phyloP scores from a whole-genome alignment of 2,329 filamentous ascomycete genomes.

The Microdochium trichocladiopsis region DNA sequence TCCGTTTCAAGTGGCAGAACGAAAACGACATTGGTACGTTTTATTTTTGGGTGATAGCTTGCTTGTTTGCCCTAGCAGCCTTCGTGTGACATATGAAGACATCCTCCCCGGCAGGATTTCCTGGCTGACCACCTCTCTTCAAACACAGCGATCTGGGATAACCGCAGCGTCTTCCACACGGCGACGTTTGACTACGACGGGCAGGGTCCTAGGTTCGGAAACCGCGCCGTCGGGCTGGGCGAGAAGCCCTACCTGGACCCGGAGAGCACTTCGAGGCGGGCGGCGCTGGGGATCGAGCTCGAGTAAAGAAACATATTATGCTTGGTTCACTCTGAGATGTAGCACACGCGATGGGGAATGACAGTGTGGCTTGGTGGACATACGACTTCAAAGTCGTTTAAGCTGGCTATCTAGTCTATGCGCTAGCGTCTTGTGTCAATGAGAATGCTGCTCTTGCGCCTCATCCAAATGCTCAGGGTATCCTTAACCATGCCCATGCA shows the following conservation, averaged over 20 bases:
- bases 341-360: too few relatives aligned
- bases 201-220: slow-evolving; percentile 35
- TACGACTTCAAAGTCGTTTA: not conserved
- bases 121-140: not conserved
- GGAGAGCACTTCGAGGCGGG: slow-evolving; percentile 32
- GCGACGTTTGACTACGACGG: slow-evolving; percentile 46
- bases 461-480: too few relatives aligned
- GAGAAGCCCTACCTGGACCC: slow-evolving; percentile 44
- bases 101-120: too few relatives aligned
- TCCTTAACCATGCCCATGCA: too few relatives aligned
- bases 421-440: too few relatives aligned
- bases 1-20: slow-evolving; percentile 23
- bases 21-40: slow-evolving; percentile 18
- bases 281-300: slow-evolving; percentile 21
- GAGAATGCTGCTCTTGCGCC: too few relatives aligned
- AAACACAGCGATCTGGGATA: slow-evolving; percentile 46
- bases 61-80: too few relatives aligned
- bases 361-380: too few relatives aligned
- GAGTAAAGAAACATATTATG: not conserved
- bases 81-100: too few relatives aligned
- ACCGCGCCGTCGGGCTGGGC: slow-evolving; percentile 40
- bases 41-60: not conserved
- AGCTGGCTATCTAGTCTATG: too few relatives aligned
- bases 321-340: too few relatives aligned
- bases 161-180: slow-evolving; percentile 44